Evolutionary conservation across 306 rosid genomes (phyloP).

Genomic region (Glycyrrhiza uralensis): DNA sequence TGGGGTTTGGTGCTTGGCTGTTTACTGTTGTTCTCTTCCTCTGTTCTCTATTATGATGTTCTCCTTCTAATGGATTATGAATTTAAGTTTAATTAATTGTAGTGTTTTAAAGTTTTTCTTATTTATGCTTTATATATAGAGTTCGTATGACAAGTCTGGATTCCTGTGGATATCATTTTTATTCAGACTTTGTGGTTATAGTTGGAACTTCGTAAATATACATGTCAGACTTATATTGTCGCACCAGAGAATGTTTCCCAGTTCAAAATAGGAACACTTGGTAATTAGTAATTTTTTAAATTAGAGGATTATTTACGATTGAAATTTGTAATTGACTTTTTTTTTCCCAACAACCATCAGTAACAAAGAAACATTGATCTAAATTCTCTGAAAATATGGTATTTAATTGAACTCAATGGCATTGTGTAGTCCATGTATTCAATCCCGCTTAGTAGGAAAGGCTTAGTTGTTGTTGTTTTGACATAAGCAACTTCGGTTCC

Average conservation of each 20-base stretch:
- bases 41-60: not conserved
- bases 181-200: not conserved
- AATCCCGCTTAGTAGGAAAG: not conserved
- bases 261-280: not conserved
- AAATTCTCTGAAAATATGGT: not conserved
- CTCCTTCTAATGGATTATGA: too few relatives aligned
- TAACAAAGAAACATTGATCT: not conserved
- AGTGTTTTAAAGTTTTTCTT: too few relatives aligned
- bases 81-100: too few relatives aligned
- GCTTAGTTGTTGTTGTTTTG: not conserved
- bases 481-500: not conserved
- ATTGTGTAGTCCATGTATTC: not conserved
- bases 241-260: not conserved
- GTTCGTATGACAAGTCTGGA: too few relatives aligned
- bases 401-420: not conserved
- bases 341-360: not conserved
- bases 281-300: not conserved
- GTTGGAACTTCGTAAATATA: not conserved
- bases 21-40: not conserved
- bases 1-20: not conserved
- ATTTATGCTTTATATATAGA: too few relatives aligned
- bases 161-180: not conserved
- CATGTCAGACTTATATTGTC: not conserved
- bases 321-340: not conserved
- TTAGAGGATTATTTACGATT: not conserved